These are phyloP conservation scores for Fistulinella cinereoalba DNA, from an alignment of 1,284 basidiomycete species.

Conservation along the genomic window DNA sequence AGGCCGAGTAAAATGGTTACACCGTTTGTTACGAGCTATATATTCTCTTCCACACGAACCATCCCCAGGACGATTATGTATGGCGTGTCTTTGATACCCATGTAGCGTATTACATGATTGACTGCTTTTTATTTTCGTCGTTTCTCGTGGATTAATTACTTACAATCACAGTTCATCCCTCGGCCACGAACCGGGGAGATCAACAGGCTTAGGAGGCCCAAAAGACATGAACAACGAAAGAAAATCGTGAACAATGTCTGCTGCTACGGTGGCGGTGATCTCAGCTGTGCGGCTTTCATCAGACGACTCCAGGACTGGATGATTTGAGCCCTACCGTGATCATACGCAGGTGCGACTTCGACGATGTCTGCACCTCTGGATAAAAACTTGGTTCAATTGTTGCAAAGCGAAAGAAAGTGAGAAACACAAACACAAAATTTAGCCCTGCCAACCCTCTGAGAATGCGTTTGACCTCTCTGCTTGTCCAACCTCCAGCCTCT, in stretches of 20 bases:
- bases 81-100: constrained; percentile 21
- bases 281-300: constrained; percentile 44
- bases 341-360: constrained; percentile 81
- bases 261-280: constrained; percentile 58
- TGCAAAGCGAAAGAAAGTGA: background rate
- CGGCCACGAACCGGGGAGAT: constrained; percentile 5
- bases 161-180: constrained; percentile 28
- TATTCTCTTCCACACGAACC: constrained; percentile 17
- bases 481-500: constrained; percentile 80
- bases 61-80: constrained; percentile 13
- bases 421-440: constrained; percentile 68
- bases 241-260: constrained; percentile 62
- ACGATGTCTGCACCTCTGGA: constrained; percentile 47
- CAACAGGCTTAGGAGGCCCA: constrained; percentile 22
- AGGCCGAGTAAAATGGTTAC: constrained; percentile 18
- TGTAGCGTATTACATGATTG: constrained; percentile 17
- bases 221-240: constrained; percentile 49
- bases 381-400: background rate
- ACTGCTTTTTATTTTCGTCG: background rate
- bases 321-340: constrained; percentile 44
- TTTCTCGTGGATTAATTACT: too few species aligned
- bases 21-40: background rate
- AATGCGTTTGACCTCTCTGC: constrained; percentile 77
- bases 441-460: constrained; percentile 73
- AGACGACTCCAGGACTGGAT: constrained; percentile 28